These are phyloP conservation scores for Epichloe coenophiala DNA, from an alignment of 2,329 filamentous ascomycete species.

Conservation along the genomic window DNA sequence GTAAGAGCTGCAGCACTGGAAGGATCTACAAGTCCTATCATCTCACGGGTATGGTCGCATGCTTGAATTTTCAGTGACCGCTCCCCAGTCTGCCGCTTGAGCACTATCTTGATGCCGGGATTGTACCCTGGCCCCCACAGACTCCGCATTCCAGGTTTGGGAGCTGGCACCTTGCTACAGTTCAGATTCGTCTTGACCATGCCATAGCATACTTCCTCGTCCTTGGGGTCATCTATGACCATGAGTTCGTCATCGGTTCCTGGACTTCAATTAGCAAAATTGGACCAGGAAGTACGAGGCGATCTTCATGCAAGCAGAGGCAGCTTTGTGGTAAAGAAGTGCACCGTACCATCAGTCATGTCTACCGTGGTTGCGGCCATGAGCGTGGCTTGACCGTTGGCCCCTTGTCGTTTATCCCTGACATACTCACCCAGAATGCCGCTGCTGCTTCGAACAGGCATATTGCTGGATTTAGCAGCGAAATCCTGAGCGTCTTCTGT, in stretches of 20 bases:
- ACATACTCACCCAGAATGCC: slow-evolving; percentile 54
- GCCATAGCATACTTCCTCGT: slow-evolving; percentile 70
- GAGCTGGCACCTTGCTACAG: slow-evolving; percentile 53
- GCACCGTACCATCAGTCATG: slow-evolving; percentile 36
- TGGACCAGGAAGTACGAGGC: not conserved
- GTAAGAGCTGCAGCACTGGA: slow-evolving; percentile 54
- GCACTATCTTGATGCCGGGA: slow-evolving; percentile 60
- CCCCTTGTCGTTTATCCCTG: slow-evolving; percentile 42
- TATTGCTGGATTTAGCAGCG: slow-evolving; percentile 21
- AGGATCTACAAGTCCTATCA: slow-evolving; percentile 65
- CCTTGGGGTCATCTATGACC: slow-evolving; percentile 43
- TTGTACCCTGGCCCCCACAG: slow-evolving; percentile 48
- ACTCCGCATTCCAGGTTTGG: slow-evolving; percentile 47
- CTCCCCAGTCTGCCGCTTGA: slow-evolving; percentile 46
- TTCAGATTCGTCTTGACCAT: slow-evolving; percentile 58
- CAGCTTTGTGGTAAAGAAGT: not conserved
- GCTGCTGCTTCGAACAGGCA: slow-evolving; percentile 27
- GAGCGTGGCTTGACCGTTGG: slow-evolving; percentile 13
- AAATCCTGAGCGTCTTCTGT: slow-evolving; percentile 30
- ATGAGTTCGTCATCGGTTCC: slow-evolving; percentile 42
- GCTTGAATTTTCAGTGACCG: slow-evolving; percentile 52
- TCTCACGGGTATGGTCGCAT: slow-evolving; percentile 54
- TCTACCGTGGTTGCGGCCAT: slow-evolving; percentile 37
- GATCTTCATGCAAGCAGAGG: not conserved
- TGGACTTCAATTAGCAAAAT: not conserved